Evolutionary conservation across 148 eudicot genomes (phyloP).

Genomic region (Vaccinium corymbosum): DNA sequence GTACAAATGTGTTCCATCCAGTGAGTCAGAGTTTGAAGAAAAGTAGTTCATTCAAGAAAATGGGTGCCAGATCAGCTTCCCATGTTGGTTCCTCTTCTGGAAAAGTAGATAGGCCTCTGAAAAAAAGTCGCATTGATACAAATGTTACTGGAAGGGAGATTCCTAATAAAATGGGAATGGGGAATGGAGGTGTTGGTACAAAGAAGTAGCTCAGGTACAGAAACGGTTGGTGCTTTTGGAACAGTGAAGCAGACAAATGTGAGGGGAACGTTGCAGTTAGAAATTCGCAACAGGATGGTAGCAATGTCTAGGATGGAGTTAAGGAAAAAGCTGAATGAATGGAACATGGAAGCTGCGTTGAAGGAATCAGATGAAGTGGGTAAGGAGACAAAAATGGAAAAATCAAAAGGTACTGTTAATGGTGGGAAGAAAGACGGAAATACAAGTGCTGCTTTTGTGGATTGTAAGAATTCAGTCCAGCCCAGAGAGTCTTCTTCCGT

Average conservation of each 20-base stretch:
- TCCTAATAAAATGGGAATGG: constrained; percentile 16
- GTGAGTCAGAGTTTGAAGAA: constrained; percentile 41
- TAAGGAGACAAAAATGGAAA: constrained; percentile 18
- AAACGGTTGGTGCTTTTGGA: constrained; percentile 13
- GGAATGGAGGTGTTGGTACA: constrained; percentile 13
- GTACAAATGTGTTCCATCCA: constrained; percentile 24
- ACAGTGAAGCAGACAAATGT: constrained; percentile 12
- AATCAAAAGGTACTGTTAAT: constrained; percentile 21
- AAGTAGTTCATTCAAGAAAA: constrained; percentile 13
- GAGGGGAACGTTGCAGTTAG: constrained; percentile 34
- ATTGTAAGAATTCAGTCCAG: constrained; percentile 6
- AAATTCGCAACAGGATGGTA: constrained; percentile 47
- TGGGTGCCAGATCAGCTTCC: constrained; percentile 6
- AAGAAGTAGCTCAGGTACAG: constrained; percentile 19
- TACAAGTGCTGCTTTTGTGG: constrained; percentile 11
- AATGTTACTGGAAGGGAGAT: constrained; percentile 17
- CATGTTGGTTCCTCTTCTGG: constrained; percentile 4
- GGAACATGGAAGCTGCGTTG: constrained; percentile 21
- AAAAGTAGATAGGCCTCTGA: constrained; percentile 5
- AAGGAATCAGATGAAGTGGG: constrained; percentile 16
- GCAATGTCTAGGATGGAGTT: constrained; percentile 47
- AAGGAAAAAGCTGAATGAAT: constrained; percentile 35
- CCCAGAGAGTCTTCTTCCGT: constrained; percentile 12
- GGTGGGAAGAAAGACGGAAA: constrained; percentile 19
- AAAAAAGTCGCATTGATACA: background rate